phyloP scores from a whole-genome alignment of 306 rosid species.

The Glycine soja region DNA sequence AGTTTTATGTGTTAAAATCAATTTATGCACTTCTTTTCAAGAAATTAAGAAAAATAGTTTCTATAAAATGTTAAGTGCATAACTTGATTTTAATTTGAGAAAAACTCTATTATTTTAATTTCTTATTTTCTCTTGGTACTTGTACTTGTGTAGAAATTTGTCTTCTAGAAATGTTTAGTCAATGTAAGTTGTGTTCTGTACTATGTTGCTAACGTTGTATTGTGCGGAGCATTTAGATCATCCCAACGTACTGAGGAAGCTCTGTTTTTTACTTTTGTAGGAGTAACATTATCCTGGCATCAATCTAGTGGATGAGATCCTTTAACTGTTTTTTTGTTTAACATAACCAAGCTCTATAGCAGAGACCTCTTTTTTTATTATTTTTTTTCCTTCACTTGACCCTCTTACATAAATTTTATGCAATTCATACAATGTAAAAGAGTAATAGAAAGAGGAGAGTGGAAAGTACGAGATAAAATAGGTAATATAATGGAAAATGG shows the following conservation, averaged over 20 bases:
- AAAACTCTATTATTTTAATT: not conserved
- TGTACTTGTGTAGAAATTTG: not conserved
- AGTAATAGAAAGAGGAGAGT: not conserved
- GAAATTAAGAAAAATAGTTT: not conserved
- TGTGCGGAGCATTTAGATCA: not conserved
- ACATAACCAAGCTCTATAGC: too few species aligned
- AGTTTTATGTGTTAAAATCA: not conserved
- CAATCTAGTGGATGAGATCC: not conserved
- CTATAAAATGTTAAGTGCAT: not conserved
- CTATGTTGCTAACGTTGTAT: not conserved
- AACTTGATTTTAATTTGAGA: not conserved
- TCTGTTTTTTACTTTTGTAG: not conserved
- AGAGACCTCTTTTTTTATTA: not conserved
- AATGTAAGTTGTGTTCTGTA: not conserved
- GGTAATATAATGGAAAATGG: not conserved
- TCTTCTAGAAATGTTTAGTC: not conserved
- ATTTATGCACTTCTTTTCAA: conserved; percentile 1
- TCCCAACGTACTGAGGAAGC: not conserved
- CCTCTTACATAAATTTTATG: too few species aligned
- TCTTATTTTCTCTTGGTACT: not conserved
- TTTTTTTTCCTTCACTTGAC: not conserved
- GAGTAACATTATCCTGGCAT: not conserved
- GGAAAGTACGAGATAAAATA: not conserved
- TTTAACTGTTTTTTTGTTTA: too few species aligned
- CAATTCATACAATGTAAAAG: too few species aligned